Evolutionary conservation across 352 stramenopile species (phyloP), one percentile per base, ranked within the genome.

Genomic region (Phytopythium delawarense): DNA sequence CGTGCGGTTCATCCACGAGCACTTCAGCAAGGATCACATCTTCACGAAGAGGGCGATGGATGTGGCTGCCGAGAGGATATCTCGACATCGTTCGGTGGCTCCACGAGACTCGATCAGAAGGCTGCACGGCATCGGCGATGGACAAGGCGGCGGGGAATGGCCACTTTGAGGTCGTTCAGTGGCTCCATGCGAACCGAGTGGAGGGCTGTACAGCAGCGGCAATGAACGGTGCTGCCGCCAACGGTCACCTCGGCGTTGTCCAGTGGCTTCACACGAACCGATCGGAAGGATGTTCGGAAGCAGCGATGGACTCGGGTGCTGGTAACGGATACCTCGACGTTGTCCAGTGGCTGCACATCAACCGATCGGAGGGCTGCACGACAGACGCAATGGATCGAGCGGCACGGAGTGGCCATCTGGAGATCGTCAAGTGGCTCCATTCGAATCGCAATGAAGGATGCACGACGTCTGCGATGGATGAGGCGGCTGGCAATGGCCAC

Each of bases 51-150:
- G 79, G 13, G 82, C 85, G 2, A 90, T 92, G 74, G 85, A 94
- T 61, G 84, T 78, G 25, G 82, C 85, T 4, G 82, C 85, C 1
- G 74, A 75, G 81, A 42, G 85, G 82, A 0, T 78, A 83, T 44
- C 58, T 91, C 21, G 65, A 77, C 28, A 70, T 49, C 42, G 42
- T 49, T 21, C 42, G 6, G 42, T 49, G n/a, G 18, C 42, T 49
- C 7, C 42, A 49, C 18, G 20, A 49, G 7, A 4, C 18, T 12
- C n/a, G 18, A 5, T 12, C 18, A 2, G 42, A n/a, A n/a, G n/a
- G 42, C 18, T 49, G 42, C 8, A 25, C 12, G 2, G 28, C 18
- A 0, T 8, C 18, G 7, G 42, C 42, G 16, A 49, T 49, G 42
- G 42, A 49, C 42, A 49, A 9, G 2, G 42, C 42, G 0, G 18